Evolutionary conservation across 1,284 basidiomycete genomes (phyloP).

Genomic region (Papiliotrema flavescens): DNA sequence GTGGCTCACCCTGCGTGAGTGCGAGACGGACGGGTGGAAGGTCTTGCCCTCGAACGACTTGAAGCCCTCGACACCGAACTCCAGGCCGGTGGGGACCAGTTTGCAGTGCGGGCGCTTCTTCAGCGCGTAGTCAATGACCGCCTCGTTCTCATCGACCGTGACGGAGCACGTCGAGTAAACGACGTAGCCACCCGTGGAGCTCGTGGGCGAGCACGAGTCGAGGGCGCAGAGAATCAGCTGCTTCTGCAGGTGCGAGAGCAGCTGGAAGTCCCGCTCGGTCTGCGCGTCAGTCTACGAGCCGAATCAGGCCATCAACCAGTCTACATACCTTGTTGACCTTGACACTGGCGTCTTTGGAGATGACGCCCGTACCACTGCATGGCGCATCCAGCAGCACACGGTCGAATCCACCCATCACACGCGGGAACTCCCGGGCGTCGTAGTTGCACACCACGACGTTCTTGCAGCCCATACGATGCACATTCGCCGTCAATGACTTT

Average conservation of each 20-base stretch:
- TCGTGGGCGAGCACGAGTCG: slow-evolving; percentile 86
- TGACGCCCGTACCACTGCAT: slow-evolving; percentile 97
- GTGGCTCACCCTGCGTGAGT: slow-evolving; percentile 63
- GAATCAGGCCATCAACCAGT: too few species aligned
- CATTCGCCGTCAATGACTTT: slow-evolving; percentile 94
- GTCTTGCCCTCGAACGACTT: slow-evolving; percentile 82
- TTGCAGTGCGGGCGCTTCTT: slow-evolving; percentile 92
- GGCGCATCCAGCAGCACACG: slow-evolving; percentile 94
- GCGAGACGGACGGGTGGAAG: slow-evolving; percentile 73
- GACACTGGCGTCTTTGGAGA: slow-evolving; percentile 95
- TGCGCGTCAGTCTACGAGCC: slow-evolving; percentile 48
- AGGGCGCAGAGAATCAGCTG: slow-evolving; percentile 98
- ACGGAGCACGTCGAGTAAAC: slow-evolving; percentile 99
- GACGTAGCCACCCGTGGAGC: slow-evolving; percentile 86
- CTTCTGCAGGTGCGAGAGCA: slow-evolving; percentile 95
- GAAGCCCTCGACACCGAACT: slow-evolving; percentile 91
- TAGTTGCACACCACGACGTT: slow-evolving; percentile 98
- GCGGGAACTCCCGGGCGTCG: slow-evolving; percentile 98
- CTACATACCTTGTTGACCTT: slow-evolving; percentile 89
- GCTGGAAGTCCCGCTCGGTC: slow-evolving; percentile 91
- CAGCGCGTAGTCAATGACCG: slow-evolving; percentile 97
- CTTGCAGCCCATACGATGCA: slow-evolving; percentile 95
- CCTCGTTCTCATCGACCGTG: slow-evolving; percentile 97
- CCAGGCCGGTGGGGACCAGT: slow-evolving; percentile 88
- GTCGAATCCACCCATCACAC: slow-evolving; percentile 98